Evolutionary conservation across 164 flowering plant species (phyloP), one percentile per base, ranked within the genome.

Genomic region (Vitis amurensis): DNA sequence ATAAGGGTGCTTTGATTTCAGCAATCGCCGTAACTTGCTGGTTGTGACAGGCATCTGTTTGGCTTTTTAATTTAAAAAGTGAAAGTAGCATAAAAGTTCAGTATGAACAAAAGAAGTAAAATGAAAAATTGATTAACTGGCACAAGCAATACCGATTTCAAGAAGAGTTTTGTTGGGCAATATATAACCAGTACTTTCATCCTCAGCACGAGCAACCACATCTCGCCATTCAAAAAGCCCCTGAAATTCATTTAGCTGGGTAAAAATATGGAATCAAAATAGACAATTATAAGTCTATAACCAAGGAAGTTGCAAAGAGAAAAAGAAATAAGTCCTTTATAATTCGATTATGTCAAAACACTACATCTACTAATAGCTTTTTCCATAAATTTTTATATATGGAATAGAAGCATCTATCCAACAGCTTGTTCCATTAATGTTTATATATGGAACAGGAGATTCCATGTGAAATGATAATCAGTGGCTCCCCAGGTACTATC

Each of bases 131-230:
- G 15, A 31, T 23, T 17, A 9, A 27, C 10, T 16, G 58, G 23
- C 29, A 37, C 15, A 55, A 9, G 55, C 44, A 66, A 30, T 86
- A 95, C 99, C 99, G 14, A 96, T 91, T 76, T 93, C 97, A 74
- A 92, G 80, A 69, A 96, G 88, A 56, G 82, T 74, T 85, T 83
- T 93, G 82, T 96, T 96, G 61, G 99, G 99, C 78, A 96, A 78
- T 76, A 96, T 80, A 73, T 82, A 96, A 59, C 99, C 99, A 74
- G 98, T 96, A 71, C 99, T 93, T 79, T 96, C 99, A 89, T 96
- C 99, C 79, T 93, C 95, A n/a, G 81, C 81, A 60, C 99, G 97
- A 50, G 95, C 99, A 78, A 93, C 71, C 69, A 62, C 63, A 80
- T 96, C 99, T 75, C 99, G 87, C 99, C 99, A 96, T 71, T 81